Evolutionary conservation across 108 stramenopile genomes (phyloP), one percentile per base, ranked within the genome.

Genomic region (Nitzschia sp.): DNA sequence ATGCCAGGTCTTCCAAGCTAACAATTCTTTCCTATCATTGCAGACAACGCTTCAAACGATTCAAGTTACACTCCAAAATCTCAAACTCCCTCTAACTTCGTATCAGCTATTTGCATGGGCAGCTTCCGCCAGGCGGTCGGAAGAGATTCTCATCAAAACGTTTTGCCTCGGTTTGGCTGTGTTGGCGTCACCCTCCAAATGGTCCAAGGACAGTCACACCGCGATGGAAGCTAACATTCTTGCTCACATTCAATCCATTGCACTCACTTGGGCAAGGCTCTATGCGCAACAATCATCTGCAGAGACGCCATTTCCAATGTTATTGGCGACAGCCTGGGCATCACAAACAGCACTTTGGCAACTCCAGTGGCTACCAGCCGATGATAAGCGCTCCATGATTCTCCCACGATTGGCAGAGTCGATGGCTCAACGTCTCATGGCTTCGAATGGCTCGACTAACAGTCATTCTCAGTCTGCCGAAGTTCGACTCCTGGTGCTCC

Each of bases 341-440:
- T 71, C 79, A 6, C 75, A 77, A 51, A 53, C 73, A 19, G 73
- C 74, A 5, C 63, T 80, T 5, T 84, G 83, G 83, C 83, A 84
- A 69, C 48, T 79, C 14, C 51, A 83, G 17, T 67, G 76, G 55
- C 43, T 72, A 17, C 56, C 67, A 43, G 55, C 70, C 10, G 71
- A 72, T 44, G 69, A 64, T 14, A 63, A 78, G 69, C 76, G 77
- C 46, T 54, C 72, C 11, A 41, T 58, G 41, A 53, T 91, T n/a
- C 57, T 88, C 25, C 89, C 89, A 10, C 83, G 90, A 56, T 66
- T 91, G 55, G 90, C 90, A 0, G 90, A 91, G 65, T 83, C 83
- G 7, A 66, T 91, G 65, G 84, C 72, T 6, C 57, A 50, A 10
- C 80, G 80, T 50, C 57, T 81, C 37, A 17, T 48, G n/a, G 46